These are phyloP conservation scores for Polychaeton citri DNA, from an alignment of 2,329 filamentous ascomycete species.

Conservation along the genomic window DNA sequence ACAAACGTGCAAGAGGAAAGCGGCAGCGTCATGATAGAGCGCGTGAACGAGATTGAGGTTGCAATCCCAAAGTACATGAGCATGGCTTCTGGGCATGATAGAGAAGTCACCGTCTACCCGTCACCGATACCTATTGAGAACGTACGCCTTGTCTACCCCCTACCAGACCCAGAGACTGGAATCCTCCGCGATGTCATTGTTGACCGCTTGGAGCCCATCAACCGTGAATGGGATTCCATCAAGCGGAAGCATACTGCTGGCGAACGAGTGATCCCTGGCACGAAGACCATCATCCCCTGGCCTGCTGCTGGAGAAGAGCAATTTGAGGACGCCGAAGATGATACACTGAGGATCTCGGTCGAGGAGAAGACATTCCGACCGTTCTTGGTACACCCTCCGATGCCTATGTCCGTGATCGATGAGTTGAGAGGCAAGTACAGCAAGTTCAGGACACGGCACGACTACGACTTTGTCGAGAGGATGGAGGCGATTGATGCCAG, in stretches of 20 bases:
- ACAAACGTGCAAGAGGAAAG: conserved; percentile 32
- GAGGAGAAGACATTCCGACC: conserved; percentile 66
- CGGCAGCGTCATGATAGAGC: conserved; percentile 23
- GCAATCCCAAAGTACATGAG: conserved; percentile 29
- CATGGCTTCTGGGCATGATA: background rate
- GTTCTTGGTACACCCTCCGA: conserved; percentile 62
- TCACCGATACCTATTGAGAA: conserved; percentile 51
- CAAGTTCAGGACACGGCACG: conserved; percentile 68
- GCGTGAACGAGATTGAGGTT: conserved; percentile 31
- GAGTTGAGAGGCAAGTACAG: conserved; percentile 78
- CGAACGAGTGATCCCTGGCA: conserved; percentile 49
- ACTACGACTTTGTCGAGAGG: conserved; percentile 54
- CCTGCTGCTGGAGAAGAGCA: conserved; percentile 39
- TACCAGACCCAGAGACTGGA: conserved; percentile 53
- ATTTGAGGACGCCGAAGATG: conserved; percentile 43
- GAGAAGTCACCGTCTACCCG: conserved; percentile 14
- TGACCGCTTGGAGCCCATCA: conserved; percentile 45
- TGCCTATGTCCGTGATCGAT: conserved; percentile 66
- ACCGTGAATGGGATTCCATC: conserved; percentile 25
- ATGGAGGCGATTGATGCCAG: conserved; percentile 47
- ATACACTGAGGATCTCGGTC: conserved; percentile 65
- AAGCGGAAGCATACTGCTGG: conserved; percentile 26
- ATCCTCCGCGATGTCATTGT: conserved; percentile 61
- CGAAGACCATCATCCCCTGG: conserved; percentile 66
- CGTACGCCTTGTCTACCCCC: conserved; percentile 68